Conservation (phyloP, 2,329 filamentous ascomycete species). For the Ceratocystis alfenasii region DNA sequence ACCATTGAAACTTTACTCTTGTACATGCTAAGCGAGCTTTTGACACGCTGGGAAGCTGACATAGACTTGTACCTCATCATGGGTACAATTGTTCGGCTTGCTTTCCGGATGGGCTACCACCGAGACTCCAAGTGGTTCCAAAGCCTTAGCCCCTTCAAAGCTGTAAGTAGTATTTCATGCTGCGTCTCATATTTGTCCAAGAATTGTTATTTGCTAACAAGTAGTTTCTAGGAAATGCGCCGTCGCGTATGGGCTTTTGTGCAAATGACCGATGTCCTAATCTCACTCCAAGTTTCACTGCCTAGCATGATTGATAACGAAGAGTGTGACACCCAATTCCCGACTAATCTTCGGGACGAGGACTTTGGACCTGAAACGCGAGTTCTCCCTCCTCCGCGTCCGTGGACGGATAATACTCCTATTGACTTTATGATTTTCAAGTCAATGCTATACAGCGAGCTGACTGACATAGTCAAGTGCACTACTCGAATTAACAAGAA, state of each 20-base stretch:
- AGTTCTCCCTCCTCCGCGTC: slow-evolving; percentile 53
- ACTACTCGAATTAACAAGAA: slow-evolving; percentile 45
- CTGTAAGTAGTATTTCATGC: slow-evolving; percentile 33
- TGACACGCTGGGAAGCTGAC: slow-evolving; percentile 61
- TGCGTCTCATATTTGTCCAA: background rate
- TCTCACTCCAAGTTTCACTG: slow-evolving; percentile 61
- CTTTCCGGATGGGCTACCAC: slow-evolving; percentile 64
- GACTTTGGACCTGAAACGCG: slow-evolving; percentile 61
- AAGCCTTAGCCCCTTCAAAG: slow-evolving; percentile 60
- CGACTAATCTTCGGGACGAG: slow-evolving; percentile 69
- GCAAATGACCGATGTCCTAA: slow-evolving; percentile 60
- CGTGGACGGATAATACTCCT: slow-evolving; percentile 58
- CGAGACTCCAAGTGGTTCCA: slow-evolving; percentile 65
- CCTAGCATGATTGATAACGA: slow-evolving; percentile 59
- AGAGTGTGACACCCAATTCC: slow-evolving; percentile 63
- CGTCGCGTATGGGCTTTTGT: slow-evolving; percentile 58
- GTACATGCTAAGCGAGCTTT: slow-evolving; percentile 65
- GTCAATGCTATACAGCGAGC: slow-evolving; percentile 52
- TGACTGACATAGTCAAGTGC: slow-evolving; percentile 60
- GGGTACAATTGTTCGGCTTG: slow-evolving; percentile 44
- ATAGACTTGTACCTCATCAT: slow-evolving; percentile 50
- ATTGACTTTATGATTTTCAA: slow-evolving; percentile 71
- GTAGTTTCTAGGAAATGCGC: slow-evolving; percentile 51
- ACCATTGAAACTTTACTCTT: slow-evolving; percentile 69
- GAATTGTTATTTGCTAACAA: slow-evolving; percentile 12